Conservation (phyloP, 345 rosid species). For the Arabis hirsuta region DNA sequence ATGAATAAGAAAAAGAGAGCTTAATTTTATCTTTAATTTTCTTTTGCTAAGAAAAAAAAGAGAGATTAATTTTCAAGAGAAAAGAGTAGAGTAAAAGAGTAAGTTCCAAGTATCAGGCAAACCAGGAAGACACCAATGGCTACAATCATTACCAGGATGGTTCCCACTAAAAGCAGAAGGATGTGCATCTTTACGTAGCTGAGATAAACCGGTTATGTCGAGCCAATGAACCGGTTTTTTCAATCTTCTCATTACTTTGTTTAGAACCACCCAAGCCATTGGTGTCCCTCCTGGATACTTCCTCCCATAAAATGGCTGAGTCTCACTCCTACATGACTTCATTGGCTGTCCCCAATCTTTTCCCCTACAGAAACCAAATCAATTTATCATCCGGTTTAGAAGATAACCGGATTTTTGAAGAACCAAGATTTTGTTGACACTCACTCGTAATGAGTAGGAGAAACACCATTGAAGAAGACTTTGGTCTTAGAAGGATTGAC, state of each 20-base stretch:
- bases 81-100: constrained; percentile 63
- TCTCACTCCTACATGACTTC: constrained; percentile 62
- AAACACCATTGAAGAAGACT: constrained; percentile 84
- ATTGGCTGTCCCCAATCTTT: constrained; percentile 79
- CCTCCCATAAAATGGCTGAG: constrained; percentile 63
- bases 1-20: not conserved
- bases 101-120: constrained; percentile 93
- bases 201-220: constrained; percentile 68
- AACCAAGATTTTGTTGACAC: constrained; percentile 7
- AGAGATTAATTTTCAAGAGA: constrained; percentile 42
- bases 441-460: constrained; percentile 92
- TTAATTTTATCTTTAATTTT: too few relatives aligned
- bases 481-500: constrained; percentile 74
- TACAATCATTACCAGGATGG: constrained; percentile 61
- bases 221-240: constrained; percentile 75
- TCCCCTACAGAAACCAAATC: constrained; percentile 53
- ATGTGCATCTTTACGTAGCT: constrained; percentile 77
- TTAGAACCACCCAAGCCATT: constrained; percentile 61
- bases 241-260: constrained; percentile 72
- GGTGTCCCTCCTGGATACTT: constrained; percentile 83
- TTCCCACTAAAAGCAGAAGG: constrained; percentile 61
- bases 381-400: not conserved
- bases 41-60: not conserved
- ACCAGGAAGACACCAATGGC: constrained; percentile 98
- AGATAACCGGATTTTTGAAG: not conserved